Conservation (phyloP, 2,329 filamentous ascomycete species). For the Ophiostoma sp. region DNA sequence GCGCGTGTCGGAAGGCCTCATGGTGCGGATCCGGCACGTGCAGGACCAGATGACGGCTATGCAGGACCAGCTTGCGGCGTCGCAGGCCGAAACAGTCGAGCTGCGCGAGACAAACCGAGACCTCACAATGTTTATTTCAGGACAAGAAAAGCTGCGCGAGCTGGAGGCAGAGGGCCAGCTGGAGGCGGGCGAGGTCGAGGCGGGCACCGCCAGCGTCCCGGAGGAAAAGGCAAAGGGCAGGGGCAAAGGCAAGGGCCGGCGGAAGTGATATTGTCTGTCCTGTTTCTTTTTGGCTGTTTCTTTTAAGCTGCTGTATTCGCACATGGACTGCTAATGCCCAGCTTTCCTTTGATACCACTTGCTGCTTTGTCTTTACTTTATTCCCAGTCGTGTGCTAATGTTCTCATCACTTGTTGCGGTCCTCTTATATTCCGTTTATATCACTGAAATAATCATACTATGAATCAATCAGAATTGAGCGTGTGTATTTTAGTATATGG, state of each 20-base stretch:
- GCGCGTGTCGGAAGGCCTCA: constrained; percentile 70
- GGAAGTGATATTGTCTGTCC: constrained; percentile 7
- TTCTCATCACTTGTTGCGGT: too few species aligned
- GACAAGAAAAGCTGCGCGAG: constrained; percentile 72
- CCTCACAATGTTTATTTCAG: constrained; percentile 79
- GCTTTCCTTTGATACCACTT: background rate
- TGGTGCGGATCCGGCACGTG: constrained; percentile 74
- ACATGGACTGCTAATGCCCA: background rate
- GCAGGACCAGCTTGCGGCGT: constrained; percentile 50
- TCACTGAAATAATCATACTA: too few species aligned
- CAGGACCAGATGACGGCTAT: constrained; percentile 57
- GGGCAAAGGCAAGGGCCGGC: constrained; percentile 26
- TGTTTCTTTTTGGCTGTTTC: background rate
- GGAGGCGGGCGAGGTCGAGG: constrained; percentile 66
- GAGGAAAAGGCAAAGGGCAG: constrained; percentile 52
- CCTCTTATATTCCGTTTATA: too few species aligned
- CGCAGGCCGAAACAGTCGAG: constrained; percentile 63
- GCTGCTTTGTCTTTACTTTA: background rate
- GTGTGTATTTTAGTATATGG: too few species aligned
- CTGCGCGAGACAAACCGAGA: constrained; percentile 83
- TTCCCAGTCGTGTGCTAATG: too few species aligned
- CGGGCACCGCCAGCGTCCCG: constrained; percentile 64
- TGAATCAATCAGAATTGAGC: too few species aligned
- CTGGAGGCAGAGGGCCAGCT: constrained; percentile 56
- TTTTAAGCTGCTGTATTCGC: background rate